phyloP scores from a whole-genome alignment of 2,329 filamentous ascomycete species.

The Neoascochyta sp. region DNA sequence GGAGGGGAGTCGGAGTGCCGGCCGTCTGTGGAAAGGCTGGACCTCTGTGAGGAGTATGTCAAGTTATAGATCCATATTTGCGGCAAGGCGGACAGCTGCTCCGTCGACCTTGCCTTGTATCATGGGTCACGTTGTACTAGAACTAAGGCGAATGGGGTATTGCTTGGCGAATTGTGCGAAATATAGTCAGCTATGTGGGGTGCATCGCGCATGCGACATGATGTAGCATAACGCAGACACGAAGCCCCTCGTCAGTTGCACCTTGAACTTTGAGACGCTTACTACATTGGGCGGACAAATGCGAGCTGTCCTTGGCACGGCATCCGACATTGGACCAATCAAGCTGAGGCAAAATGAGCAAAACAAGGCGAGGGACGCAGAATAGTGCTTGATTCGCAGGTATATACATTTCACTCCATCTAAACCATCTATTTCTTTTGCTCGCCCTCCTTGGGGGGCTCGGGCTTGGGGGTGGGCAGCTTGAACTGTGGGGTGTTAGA shows the following conservation, averaged over 20 bases:
- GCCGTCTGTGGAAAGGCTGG: too few species aligned
- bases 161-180: conserved; percentile 20
- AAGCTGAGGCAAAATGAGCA: neutral
- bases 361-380: too few species aligned
- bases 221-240: too few species aligned
- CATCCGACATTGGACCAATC: conserved; percentile 5
- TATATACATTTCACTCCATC: conserved; percentile 41
- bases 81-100: conserved; percentile 8
- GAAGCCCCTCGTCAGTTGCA: too few species aligned
- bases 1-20: too few species aligned
- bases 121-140: conserved; percentile 7
- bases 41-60: too few species aligned
- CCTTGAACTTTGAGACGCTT: too few species aligned
- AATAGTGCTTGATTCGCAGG: conserved; percentile 25
- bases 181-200: conserved; percentile 4
- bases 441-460: conserved; percentile 78
- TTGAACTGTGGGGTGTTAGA: conserved; percentile 62
- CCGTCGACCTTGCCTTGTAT: conserved; percentile 3
- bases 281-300: too few species aligned
- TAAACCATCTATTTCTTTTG: conserved; percentile 71
- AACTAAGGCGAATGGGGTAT: conserved; percentile 21
- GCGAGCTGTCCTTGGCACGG: too few species aligned
- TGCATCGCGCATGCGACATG: neutral
- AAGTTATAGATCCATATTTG: conserved; percentile 3
- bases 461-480: conserved; percentile 90